phyloP scores from a whole-genome alignment of 2,329 filamentous ascomycete species.

The Thelonectria olida region DNA sequence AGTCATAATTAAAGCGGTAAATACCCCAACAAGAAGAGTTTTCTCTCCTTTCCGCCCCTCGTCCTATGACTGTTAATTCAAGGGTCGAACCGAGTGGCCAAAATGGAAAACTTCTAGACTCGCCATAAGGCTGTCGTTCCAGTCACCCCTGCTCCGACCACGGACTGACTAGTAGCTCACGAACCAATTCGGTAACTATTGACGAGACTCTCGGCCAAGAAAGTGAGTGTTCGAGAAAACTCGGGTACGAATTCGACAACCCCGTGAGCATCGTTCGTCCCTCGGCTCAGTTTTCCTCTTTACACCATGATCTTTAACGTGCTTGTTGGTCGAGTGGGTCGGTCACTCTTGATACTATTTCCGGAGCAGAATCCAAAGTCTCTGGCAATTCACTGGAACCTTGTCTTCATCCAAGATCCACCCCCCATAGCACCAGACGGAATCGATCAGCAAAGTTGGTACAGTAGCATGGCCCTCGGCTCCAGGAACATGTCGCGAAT shows the following conservation, averaged over 20 bases:
- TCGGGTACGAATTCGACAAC: not conserved
- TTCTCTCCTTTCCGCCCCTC: not conserved
- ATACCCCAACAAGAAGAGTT: not conserved
- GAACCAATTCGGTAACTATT: not conserved
- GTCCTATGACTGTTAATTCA: not conserved
- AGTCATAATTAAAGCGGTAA: not conserved
- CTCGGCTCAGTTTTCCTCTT: constrained; percentile 4
- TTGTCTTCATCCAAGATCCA: too few relatives aligned
- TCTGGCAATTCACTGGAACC: too few relatives aligned
- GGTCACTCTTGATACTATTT: not conserved
- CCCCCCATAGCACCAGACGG: too few relatives aligned
- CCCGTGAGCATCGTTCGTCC: not conserved
- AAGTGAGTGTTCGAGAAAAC: not conserved
- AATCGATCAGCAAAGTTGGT: too few relatives aligned
- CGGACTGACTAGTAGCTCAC: constrained; percentile 20
- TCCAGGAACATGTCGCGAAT: constrained; percentile 13
- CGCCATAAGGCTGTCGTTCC: constrained; percentile 17
- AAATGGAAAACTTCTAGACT: constrained; percentile 31
- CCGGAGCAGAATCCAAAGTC: too few relatives aligned
- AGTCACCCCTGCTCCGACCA: constrained; percentile 21
- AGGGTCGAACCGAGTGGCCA: constrained; percentile 23
- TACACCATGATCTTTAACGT: not conserved
- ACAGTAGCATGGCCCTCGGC: constrained; percentile 4
- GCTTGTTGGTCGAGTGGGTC: not conserved
- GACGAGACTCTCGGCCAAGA: not conserved